Base-by-base conservation (phyloP, 257 asterid genomes). In the Rubia yunnanensis region DNA sequence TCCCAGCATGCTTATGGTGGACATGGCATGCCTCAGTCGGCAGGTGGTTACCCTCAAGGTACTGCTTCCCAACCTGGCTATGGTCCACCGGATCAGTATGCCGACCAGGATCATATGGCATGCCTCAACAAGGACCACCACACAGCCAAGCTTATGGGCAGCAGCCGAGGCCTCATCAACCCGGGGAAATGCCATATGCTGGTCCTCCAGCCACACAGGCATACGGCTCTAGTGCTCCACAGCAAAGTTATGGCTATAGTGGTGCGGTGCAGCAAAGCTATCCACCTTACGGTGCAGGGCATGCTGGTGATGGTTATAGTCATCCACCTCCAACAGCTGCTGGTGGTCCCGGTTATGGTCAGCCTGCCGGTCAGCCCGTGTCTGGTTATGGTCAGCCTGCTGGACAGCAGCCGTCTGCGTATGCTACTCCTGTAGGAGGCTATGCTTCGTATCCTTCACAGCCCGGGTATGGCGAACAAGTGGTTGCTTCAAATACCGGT, bases 391-490 rank as follows among this genome's bases (percentile, higher is more conserved):
- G 85, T 61, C 91, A 80, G 75, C 81, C 95, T 5, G 84, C 68
- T 46, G 78, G 66, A 1, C 96, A 83, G 70, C 96, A 78, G n/a
- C n/a, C n/a, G n/a, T n/a, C n/a, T n/a, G n/a, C n/a, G n/a, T n/a
- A n/a, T n/a, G n/a, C n/a, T n/a, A 38, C 44, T 48, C 85, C 84
- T 34, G 66, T 82, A 2, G 87, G 84, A 26, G 95, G 89, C 64
- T 89, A 89, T 11, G 81, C 86, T 65, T 80, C 94, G 27, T 92
- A 88, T 70, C 95, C 90, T n/a, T 57, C 92, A 13, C 98, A 89
- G 69, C 74, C 84, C 22, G 87, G 87, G 60, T 87, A 87, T 74
- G 61, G 85, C 10, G 96, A 91, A 74, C 96, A 85, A 75, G 71
- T 85, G 10, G 84, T 85, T 26, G 82, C 83, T 10, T 69, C 63